Conservation (phyloP, 768 basidiomycete species). For the Suillus plorans region DNA sequence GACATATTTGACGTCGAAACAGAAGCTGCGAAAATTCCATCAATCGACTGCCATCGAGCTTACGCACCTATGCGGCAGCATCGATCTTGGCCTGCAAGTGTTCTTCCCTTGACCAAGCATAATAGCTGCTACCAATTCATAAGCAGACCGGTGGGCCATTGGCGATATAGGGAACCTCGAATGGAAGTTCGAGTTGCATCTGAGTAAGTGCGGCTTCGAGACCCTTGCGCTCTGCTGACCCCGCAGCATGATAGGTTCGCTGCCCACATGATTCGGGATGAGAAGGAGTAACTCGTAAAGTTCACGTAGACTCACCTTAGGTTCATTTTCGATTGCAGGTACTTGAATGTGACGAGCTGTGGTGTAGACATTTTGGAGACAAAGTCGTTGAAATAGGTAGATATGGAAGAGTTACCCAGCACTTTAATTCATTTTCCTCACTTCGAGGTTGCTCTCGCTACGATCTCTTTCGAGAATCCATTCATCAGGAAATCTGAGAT, state of each 20-base stretch:
- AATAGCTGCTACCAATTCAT: constrained; percentile 92
- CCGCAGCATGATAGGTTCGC: constrained; percentile 70
- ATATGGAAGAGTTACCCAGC: neutral
- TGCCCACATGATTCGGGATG: constrained; percentile 27
- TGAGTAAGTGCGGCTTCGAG: constrained; percentile 71
- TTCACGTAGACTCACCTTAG: constrained; percentile 61
- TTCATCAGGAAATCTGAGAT: too few species aligned
- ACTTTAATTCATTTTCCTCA: neutral
- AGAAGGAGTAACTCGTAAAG: too few species aligned
- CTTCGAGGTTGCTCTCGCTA: too few species aligned
- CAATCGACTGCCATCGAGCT: constrained; percentile 5
- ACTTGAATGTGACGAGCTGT: constrained; percentile 86
- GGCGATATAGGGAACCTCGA: constrained; percentile 90
- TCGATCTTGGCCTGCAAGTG: constrained; percentile 99
- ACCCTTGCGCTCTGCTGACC: constrained; percentile 72
- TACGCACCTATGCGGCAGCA: constrained; percentile 89
- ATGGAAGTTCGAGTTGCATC: constrained; percentile 83
- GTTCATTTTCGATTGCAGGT: constrained; percentile 88
- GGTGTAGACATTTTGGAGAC: constrained; percentile 58
- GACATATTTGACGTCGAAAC: constrained; percentile 96
- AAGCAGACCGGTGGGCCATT: constrained; percentile 83
- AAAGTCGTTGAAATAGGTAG: constrained; percentile 4
- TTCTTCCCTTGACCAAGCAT: constrained; percentile 99
- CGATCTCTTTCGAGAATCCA: too few species aligned
- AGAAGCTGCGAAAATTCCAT: constrained; percentile 54